phyloP scores from a whole-genome alignment of 352 stramenopile genomes.

The Phytophthora macrochlamydospora region DNA sequence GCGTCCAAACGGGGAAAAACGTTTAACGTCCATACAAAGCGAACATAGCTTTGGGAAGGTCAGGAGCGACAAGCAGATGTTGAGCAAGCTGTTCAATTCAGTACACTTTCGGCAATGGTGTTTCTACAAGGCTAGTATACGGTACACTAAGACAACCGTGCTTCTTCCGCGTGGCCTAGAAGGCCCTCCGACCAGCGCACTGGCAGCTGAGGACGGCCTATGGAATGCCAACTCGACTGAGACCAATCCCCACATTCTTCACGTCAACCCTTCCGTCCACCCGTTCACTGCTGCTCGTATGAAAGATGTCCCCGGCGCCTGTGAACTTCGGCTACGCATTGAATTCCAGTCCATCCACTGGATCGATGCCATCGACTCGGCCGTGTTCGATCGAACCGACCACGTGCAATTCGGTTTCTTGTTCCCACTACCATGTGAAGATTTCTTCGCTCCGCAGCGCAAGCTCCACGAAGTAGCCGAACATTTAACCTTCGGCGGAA shows the following conservation, averaged over 20 bases:
- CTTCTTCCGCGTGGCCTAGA: background rate
- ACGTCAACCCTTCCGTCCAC: slow-evolving; percentile 11
- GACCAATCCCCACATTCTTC: slow-evolving; percentile 50
- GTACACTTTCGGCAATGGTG: no score
- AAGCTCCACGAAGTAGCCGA: slow-evolving; percentile 82
- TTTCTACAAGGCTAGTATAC: background rate
- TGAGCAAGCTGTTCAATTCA: no score
- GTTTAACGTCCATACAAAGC: no score
- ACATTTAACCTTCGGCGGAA: slow-evolving; percentile 65
- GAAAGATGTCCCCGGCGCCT: slow-evolving; percentile 64
- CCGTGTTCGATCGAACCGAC: slow-evolving; percentile 65
- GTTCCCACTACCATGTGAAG: slow-evolving; percentile 82
- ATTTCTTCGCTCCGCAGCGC: slow-evolving; percentile 77
- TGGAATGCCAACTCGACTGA: slow-evolving; percentile 56
- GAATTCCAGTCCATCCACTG: slow-evolving; percentile 77
- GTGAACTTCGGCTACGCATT: slow-evolving; percentile 65
- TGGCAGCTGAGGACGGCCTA: slow-evolving; percentile 26
- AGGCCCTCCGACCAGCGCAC: background rate
- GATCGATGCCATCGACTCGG: slow-evolving; percentile 65
- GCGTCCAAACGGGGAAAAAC: no score
- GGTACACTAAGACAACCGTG: background rate
- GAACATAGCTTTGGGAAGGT: no score
- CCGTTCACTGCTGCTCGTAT: slow-evolving; percentile 43
- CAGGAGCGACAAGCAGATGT: no score
- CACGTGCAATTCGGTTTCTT: slow-evolving; percentile 75